Evolutionary conservation across 1,139 yeast species (phyloP).

Genomic region (Debaryomyces subglobosus): DNA sequence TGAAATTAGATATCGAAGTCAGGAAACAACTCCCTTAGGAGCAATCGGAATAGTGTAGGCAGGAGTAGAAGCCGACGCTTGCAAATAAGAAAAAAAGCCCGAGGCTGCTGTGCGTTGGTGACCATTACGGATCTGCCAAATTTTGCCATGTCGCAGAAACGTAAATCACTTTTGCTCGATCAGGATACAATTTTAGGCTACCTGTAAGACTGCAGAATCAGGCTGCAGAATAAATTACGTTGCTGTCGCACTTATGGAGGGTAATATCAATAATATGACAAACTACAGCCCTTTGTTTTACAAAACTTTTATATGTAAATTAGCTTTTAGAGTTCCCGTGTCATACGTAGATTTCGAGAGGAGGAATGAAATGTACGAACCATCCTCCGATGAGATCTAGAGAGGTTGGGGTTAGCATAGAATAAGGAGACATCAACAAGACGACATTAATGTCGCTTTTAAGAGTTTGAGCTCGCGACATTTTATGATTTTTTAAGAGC

Average conservation of each 20-base stretch:
- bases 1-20: not conserved
- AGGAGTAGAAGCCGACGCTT: not conserved
- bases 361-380: not conserved
- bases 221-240: not conserved
- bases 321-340: not conserved
- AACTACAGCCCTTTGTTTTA: not conserved
- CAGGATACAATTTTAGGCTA: not conserved
- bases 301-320: not conserved
- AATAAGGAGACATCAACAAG: not conserved
- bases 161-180: not conserved
- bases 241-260: not conserved
- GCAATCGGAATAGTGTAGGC: not conserved
- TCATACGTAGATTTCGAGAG: not conserved
- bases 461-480: not conserved
- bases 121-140: not conserved
- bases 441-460: not conserved
- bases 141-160: not conserved
- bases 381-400: too few relatives aligned
- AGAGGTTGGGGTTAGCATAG: not conserved
- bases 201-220: not conserved
- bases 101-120: not conserved
- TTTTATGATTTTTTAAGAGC: constrained; percentile 1
- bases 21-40: not conserved
- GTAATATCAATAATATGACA: not conserved
- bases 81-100: not conserved